Base-by-base conservation (phyloP, 2,329 filamentous ascomycete species). In the Penicillium sp. region DNA sequence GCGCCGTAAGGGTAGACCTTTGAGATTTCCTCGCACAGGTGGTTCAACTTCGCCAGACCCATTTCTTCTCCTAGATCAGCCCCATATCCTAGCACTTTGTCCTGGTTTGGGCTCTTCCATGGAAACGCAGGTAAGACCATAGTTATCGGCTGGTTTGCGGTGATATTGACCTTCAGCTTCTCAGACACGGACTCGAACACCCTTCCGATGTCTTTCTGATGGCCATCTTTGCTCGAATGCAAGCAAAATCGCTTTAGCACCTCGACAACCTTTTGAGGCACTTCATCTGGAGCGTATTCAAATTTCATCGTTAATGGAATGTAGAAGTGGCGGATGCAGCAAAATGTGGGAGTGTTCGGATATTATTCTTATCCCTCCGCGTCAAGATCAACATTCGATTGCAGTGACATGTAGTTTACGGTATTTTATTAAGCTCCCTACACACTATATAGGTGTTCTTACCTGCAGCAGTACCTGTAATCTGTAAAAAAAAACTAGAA, bases 51-150 rank as follows among this genome's bases (percentile, higher is more conserved):
- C 3, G 54, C 54, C 9, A 57, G 43, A 13, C 54, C 49, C n/a
- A 53, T 15, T 36, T 53, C 54, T 23, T 57, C 54, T n/a, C 54
- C 54, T 4, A 57, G 36, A 19, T 57, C 54, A 36, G 36, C 9
- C 16, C 49, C 49, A n/a, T 36, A 29, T 15, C 41, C 54, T 5
- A 57, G 19, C 2, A 57, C 54, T 53, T 57, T 57, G 41, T 57
- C 43, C 21, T 36, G 27, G 10, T 57, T 57, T 6, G 54, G 54
- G 7, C 40, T 57, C 13, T 57, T 57, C 54, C 54, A 57, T 36
- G 54, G 54, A 21, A 57, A 57, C n/a, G 54, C 54, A 34, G 54
- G 54, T 11, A 57, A 27, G 2, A 57, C 41, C 54, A 57, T 57
- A 8, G 54, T 57, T 13, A 53, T 47, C n/a, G 36, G 49, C n/a